Evolutionary conservation across 352 stramenopile genomes (phyloP), one percentile per base, ranked within the genome.

Genomic region (Blastocystis hominis): DNA sequence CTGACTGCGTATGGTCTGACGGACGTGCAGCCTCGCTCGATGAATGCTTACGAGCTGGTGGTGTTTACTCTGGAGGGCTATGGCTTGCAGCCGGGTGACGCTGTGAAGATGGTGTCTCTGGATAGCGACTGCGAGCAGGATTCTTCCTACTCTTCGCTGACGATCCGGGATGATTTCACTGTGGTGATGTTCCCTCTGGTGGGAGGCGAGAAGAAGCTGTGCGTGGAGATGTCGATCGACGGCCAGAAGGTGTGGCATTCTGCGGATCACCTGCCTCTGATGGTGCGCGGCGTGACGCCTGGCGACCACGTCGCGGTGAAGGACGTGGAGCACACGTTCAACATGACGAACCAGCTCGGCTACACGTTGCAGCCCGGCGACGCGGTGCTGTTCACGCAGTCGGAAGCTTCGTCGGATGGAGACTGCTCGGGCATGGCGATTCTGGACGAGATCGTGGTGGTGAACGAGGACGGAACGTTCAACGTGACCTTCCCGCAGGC

Each of bases 151-250:
- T 69, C 72, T 1, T 53, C 72, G 20, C 17, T 84, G n/a, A 46
- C n/a, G 15, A 34, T 84, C 2, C 30, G 2, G 24, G 2, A 4
- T 13, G 50, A 15, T 20, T 68, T 84, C 50, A 84, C 72, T n/a
- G 72, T 84, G 53, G 5, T 24, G 4, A 53, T 84, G 72, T 84
- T 66, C 55, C 72, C 72, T 4, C 13, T 84, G 53, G 3, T 68
- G 50, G 72, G 72, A 36, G 72, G 72, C 40, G 34, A 53, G n/a
- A 84, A 84, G 72, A 84, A 84, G 72, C 55, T 84, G 72, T 84
- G 72, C 44, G 56, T 84, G 36, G 72, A 50, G 47, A 69, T 84
- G n/a, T 17, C 38, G 55, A 53, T 84, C 24, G 9, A n/a, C 24
- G n/a, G 9, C 24, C 10, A 59, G 50, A 77, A n/a, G 40, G 66